Percentiles rank a stretch among this genome's conserved stretches.
These are phyloP conservation scores for Boechera stricta DNA, from an alignment of 345 rosid genomes.

Conservation along the genomic window DNA sequence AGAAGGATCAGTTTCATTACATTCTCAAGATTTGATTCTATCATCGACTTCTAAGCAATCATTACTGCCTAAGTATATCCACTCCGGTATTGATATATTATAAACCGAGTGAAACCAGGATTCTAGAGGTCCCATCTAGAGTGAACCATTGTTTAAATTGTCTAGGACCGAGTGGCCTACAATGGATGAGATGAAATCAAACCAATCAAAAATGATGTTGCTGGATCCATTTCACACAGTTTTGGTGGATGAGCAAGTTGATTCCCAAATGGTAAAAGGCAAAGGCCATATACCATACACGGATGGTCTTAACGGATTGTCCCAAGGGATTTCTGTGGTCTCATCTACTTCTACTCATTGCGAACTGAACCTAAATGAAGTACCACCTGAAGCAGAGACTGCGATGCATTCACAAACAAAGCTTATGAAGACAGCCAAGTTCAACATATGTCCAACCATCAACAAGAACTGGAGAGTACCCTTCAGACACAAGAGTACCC, in stretches of 20 bases:
- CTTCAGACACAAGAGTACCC: conserved; percentile 17
- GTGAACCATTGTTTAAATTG: background rate
- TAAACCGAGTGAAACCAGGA: background rate
- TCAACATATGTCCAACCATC: conserved; percentile 35
- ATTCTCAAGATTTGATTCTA: conserved; percentile 1
- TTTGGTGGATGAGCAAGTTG: background rate
- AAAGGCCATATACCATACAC: background rate
- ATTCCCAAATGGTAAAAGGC: background rate
- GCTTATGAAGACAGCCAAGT: conserved; percentile 41
- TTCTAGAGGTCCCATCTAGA: conserved; percentile 7
- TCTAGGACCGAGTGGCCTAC: background rate
- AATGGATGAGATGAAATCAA: background rate
- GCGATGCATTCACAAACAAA: conserved; percentile 41
- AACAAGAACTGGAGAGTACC: conserved; percentile 33
- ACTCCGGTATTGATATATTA: background rate
- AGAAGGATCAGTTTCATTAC: conserved; percentile 3
- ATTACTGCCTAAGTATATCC: background rate
- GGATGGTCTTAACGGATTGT: background rate
- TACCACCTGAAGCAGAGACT: conserved; percentile 42
- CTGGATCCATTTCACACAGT: background rate
- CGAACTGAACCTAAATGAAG: conserved; percentile 31
- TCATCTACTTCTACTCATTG: conserved; percentile 31
- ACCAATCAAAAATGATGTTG: conserved; percentile 41
- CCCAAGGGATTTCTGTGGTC: conserved; percentile 26
- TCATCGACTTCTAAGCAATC: background rate